Percentiles rank a stretch among this genome's conserved stretches.
These are phyloP conservation scores for Paxillus ammoniavirescens DNA, from an alignment of 768 basidiomycete species.

Conservation along the genomic window DNA sequence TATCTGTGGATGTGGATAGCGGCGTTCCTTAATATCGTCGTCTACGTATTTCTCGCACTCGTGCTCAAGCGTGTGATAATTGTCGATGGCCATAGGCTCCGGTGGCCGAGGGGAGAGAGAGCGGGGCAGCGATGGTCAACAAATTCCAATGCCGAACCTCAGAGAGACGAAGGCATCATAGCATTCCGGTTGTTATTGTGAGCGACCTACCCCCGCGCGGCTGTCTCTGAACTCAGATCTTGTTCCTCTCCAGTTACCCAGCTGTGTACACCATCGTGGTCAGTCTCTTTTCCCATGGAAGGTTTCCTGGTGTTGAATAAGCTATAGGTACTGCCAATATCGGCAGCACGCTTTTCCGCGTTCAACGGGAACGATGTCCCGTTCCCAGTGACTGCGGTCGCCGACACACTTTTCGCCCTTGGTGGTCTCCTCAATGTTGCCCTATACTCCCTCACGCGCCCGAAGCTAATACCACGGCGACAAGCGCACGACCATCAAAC, in stretches of 20 bases:
- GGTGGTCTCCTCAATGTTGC: slow-evolving; percentile 47
- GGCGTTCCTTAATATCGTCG: slow-evolving; percentile 38
- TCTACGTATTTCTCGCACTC: slow-evolving; percentile 46
- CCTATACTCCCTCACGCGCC: slow-evolving; percentile 38
- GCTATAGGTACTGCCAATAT: slow-evolving; percentile 38
- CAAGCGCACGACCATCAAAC: neutral
- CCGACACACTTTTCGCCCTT: slow-evolving; percentile 40
- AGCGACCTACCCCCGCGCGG: slow-evolving; percentile 15
- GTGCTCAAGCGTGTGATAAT: slow-evolving; percentile 39
- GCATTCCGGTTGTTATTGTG: slow-evolving; percentile 51
- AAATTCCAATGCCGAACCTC: neutral
- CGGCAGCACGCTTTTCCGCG: slow-evolving; percentile 37
- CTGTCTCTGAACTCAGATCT: slow-evolving; percentile 1
- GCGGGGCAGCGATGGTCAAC: slow-evolving; percentile 5
- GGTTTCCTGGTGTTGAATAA: neutral
- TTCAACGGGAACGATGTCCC: slow-evolving; percentile 33
- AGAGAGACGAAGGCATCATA: slow-evolving; percentile 20
- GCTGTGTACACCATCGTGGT: slow-evolving; percentile 41
- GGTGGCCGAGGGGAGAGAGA: slow-evolving; percentile 6
- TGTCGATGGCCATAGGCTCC: slow-evolving; percentile 30
- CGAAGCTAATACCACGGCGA: slow-evolving; percentile 35
- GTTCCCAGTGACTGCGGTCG: slow-evolving; percentile 37
- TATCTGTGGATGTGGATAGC: slow-evolving; percentile 55
- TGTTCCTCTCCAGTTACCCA: slow-evolving; percentile 38
- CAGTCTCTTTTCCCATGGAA: neutral